Conservation (phyloP, 139 green algal genomes). For the Coelastrella sp. region DNA sequence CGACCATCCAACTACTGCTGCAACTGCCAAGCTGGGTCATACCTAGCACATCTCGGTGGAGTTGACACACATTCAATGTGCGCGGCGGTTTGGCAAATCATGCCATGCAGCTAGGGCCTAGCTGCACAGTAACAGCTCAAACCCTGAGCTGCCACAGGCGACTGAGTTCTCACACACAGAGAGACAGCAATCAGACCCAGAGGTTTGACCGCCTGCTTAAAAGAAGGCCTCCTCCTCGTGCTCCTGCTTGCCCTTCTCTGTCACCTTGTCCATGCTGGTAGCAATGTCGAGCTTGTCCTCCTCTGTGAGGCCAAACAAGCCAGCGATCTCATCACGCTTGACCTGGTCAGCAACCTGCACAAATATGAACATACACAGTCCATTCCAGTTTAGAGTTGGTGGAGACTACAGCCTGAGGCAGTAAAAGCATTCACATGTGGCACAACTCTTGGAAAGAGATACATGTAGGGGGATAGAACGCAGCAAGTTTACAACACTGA, state of each 20-base stretch:
- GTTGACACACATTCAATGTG: no score
- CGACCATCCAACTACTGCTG: no score
- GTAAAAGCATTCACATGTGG: no score
- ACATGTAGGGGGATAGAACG: no score
- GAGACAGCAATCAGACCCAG: no score
- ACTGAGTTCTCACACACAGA: neutral
- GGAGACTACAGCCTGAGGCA: neutral
- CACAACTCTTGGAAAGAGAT: no score
- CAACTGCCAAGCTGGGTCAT: no score
- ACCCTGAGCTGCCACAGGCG: neutral
- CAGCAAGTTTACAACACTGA: no score
- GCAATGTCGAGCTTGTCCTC: conserved; percentile 58
- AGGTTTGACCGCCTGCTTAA: neutral
- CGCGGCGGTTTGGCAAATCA: no score
- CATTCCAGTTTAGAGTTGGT: neutral
- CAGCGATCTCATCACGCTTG: conserved; percentile 66
- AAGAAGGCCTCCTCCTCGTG: conserved; percentile 46
- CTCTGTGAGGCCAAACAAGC: conserved; percentile 73
- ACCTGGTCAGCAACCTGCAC: conserved; percentile 56
- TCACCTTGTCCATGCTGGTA: conserved; percentile 6
- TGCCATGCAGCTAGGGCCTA: no score
- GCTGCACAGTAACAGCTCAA: neutral
- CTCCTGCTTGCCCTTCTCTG: conserved; percentile 3
- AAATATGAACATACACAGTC: neutral
- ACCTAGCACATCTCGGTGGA: no score